Conservation (phyloP, 176 grass and related monocot species). For the Triticum urartu region DNA sequence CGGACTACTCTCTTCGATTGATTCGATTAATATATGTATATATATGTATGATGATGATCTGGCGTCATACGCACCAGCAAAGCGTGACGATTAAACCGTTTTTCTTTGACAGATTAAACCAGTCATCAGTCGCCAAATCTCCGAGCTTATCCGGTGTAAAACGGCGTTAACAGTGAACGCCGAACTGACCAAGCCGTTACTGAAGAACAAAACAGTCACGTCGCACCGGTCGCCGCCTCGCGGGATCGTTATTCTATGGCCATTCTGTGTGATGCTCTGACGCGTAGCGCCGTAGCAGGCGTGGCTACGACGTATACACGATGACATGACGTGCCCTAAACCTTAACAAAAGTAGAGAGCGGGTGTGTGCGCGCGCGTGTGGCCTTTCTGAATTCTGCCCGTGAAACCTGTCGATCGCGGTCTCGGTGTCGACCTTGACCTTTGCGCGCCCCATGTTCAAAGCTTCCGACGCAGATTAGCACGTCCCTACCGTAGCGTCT, state of each 20-base stretch:
- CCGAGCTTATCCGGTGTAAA: slow-evolving; percentile 29
- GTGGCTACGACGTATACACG: too few species aligned
- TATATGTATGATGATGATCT: too few species aligned
- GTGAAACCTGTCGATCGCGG: background rate
- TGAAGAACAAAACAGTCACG: background rate
- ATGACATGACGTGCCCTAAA: slow-evolving; percentile 11
- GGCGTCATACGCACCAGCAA: background rate
- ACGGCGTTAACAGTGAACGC: background rate
- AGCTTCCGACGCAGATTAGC: slow-evolving; percentile 13
- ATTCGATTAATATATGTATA: background rate
- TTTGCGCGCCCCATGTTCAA: slow-evolving; percentile 19
- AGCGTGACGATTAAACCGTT: background rate
- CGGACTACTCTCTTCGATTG: background rate
- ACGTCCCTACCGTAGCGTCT: too few species aligned
- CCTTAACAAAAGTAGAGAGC: slow-evolving; percentile 6
- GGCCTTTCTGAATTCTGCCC: background rate
- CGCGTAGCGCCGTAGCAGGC: too few species aligned
- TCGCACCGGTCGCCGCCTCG: background rate
- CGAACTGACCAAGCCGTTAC: background rate
- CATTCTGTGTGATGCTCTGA: too few species aligned
- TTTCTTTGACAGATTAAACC: too few species aligned
- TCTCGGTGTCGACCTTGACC: background rate
- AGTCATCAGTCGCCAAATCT: too few species aligned
- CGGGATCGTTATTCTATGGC: background rate
- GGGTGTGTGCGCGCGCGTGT: background rate